These are phyloP conservation scores for Cryptococcus sp. DNA, from an alignment of 1,284 basidiomycete genomes.

Conservation along the genomic window DNA sequence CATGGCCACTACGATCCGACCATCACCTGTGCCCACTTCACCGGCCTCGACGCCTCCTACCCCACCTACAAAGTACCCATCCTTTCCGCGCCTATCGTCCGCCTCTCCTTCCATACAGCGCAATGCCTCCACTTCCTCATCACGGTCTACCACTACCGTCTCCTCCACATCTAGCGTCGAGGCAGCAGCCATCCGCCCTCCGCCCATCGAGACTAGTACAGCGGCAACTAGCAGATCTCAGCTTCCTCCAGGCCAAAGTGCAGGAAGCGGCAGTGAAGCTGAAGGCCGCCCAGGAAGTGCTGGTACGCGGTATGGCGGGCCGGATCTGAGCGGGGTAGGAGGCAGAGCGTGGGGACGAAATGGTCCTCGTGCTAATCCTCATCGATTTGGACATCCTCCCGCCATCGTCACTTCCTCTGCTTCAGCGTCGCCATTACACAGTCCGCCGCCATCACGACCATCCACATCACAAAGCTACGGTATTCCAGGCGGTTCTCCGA, in stretches of 20 bases:
- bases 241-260: conserved; percentile 1
- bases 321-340: conserved; percentile 19
- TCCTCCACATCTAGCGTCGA: conserved; percentile 47
- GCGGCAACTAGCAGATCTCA: conserved; percentile 42
- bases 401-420: conserved; percentile 18
- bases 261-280: background rate
- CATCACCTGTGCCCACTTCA: conserved; percentile 20
- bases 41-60: conserved; percentile 14
- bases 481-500: conserved; percentile 17
- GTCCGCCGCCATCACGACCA: conserved; percentile 1
- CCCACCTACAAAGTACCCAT: conserved; percentile 18
- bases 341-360: conserved; percentile 38
- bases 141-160: conserved; percentile 40
- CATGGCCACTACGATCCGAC: conserved; percentile 23
- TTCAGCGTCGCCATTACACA: conserved; percentile 9
- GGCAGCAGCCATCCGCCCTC: conserved; percentile 50
- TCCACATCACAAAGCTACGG: conserved; percentile 1
- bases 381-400: conserved; percentile 12
- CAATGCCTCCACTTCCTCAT: conserved; percentile 46
- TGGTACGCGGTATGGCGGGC: conserved; percentile 5
- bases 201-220: conserved; percentile 48
- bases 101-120: conserved; percentile 30
- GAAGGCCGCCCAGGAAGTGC: conserved; percentile 1
- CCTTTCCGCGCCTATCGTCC: conserved; percentile 21
- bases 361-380: conserved; percentile 27